Evolutionary conservation across 441 rosid genomes (phyloP).

Genomic region (Euphorbia celastroides): DNA sequence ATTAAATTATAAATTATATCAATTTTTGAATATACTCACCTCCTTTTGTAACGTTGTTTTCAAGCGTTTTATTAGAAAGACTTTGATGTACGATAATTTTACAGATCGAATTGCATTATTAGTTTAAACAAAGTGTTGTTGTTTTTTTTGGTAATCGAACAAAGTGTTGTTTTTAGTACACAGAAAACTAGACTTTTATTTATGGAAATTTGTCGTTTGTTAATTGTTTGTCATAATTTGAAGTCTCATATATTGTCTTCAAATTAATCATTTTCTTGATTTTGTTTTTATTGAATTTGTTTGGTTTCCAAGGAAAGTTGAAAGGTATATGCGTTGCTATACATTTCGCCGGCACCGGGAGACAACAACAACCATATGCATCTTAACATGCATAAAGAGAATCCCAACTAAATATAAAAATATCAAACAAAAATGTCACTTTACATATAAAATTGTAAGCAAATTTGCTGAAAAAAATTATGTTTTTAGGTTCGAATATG

Average conservation of each 20-base stretch:
- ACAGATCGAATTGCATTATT: background rate
- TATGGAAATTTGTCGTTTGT: background rate
- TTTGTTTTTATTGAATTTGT: background rate
- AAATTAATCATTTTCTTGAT: background rate
- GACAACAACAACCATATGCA: background rate
- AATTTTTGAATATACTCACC: background rate
- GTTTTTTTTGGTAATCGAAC: no score
- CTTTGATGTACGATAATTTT: no score
- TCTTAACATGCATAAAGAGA: background rate
- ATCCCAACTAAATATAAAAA: background rate
- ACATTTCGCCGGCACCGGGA: background rate
- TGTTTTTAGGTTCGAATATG: background rate
- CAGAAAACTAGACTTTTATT: background rate
- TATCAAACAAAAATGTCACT: background rate
- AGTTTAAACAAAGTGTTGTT: background rate
- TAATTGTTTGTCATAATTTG: background rate
- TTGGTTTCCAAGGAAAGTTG: background rate
- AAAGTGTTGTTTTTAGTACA: background rate
- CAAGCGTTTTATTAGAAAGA: no score
- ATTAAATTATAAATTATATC: background rate
- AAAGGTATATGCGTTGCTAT: background rate
- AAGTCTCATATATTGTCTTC: background rate
- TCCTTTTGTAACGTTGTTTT: background rate
- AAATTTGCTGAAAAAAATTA: no score
- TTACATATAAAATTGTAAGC: background rate